Evolutionary conservation across 495 filamentous ascomycete genomes (phyloP), one percentile per base, ranked within the genome.

Genomic region (Xylaria curta): DNA sequence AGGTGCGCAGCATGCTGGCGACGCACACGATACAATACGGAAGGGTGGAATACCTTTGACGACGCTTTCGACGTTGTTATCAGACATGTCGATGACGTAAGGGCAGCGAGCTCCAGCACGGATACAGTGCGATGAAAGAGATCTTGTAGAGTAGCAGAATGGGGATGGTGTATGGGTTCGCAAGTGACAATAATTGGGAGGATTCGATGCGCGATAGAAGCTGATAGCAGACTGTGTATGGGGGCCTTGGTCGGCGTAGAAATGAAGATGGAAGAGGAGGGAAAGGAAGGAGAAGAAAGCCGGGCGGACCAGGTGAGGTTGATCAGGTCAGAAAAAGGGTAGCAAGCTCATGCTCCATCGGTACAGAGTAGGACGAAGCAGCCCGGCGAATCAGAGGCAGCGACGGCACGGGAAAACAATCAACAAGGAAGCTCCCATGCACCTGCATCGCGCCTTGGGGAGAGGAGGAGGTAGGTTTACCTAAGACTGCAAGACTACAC

Each of bases 51-150:
- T 78, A 85, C 83, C 82, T 83, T 85, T 81, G 56, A 81, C 78
- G 66, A 78, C 75, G 75, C 80, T 75, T 66, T 78, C 75, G 74
- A 78, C 75, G 76, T 73, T 82, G 71, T 62, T 80, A 54, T 79
- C 76, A 59, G 79, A 70, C 79, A 81, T 81, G 69, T 78, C 79
- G 76, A 85, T 85, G 83, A 83, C 84, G 83, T 85, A 83, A 79
- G 77, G 69, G 68, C 31, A 72, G 33, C 56, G 51, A 66, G 60
- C 33, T 59, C 26, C 38, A 68, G 72, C 49, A 59, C 38, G 63
- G 40, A 66, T 66, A 71, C 69, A 71, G 69, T 71, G 69, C 69
- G 69, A 71, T 60, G 40, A 42, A 40, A 12, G 26, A 12, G 28
- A 33, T 38, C 21, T 31, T 59, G 40, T 28, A 10, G 15, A 44